Conservation (phyloP, 805 yeast genomes). For the Henningerozyma blattae region DNA sequence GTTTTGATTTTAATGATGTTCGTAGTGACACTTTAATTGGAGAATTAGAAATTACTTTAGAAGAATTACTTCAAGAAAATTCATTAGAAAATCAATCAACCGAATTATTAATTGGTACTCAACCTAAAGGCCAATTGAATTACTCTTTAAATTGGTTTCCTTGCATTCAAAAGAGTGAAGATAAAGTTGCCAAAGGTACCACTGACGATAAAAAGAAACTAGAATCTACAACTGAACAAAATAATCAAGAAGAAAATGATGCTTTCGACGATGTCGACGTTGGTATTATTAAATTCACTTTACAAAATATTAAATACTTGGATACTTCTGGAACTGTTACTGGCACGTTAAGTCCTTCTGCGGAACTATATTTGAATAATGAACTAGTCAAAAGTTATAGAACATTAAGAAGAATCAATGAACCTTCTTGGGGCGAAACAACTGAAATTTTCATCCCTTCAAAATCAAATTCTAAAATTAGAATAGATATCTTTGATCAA, state of each 20-base stretch:
- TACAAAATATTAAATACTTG: conserved; percentile 50
- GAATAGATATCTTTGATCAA: conserved; percentile 49
- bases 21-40: conserved; percentile 44
- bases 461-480: conserved; percentile 43
- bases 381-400: conserved; percentile 46
- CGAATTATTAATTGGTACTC: conserved; percentile 28
- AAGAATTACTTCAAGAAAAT: conserved; percentile 46
- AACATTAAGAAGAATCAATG: conserved; percentile 53
- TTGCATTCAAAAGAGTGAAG: conserved; percentile 10
- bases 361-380: conserved; percentile 50
- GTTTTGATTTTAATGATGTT: conserved; percentile 43
- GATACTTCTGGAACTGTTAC: conserved; percentile 39
- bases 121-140: conserved; percentile 44
- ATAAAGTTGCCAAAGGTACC: conserved; percentile 9
- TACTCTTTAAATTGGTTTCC: conserved; percentile 41
- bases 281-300: conserved; percentile 55
- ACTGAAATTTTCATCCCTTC: conserved; percentile 52
- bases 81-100: conserved; percentile 14
- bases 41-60: conserved; percentile 41
- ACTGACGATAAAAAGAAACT: conserved; percentile 5
- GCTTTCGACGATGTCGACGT: conserved; percentile 42
- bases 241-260: conserved; percentile 17
- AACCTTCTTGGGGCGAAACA: conserved; percentile 59
- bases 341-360: conserved; percentile 44
- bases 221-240: conserved; percentile 8